phyloP scores from a whole-genome alignment of 371 early-diverging fungal genomes.

The Dichotomocladium elegans region DNA sequence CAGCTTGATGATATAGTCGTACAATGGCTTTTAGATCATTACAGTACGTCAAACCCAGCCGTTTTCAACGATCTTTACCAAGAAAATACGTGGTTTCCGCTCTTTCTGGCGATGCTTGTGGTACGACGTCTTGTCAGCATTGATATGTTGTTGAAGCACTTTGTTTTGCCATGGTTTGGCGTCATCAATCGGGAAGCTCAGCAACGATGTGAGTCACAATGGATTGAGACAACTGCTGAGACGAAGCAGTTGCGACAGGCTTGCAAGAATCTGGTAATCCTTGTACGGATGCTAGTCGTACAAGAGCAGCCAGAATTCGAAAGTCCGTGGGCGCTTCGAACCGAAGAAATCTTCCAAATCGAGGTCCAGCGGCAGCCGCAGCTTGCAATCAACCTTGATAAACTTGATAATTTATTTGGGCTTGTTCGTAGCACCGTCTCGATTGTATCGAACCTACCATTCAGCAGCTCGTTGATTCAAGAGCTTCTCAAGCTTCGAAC shows the following conservation, averaged over 20 bases:
- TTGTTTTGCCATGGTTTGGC: slow-evolving; percentile 42
- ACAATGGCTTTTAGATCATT: slow-evolving; percentile 25
- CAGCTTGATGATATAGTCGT: slow-evolving; percentile 35
- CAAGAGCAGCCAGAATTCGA: slow-evolving; percentile 25
- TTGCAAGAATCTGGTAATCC: slow-evolving; percentile 43
- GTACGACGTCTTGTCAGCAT: slow-evolving; percentile 39
- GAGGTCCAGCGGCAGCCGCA: slow-evolving; percentile 27
- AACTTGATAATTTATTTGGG: slow-evolving; percentile 36
- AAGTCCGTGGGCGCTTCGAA: slow-evolving; percentile 26
- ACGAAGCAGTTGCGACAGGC: slow-evolving; percentile 34
- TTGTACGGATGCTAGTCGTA: slow-evolving; percentile 47
- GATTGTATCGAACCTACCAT: slow-evolving; percentile 35
- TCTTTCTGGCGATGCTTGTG: slow-evolving; percentile 46
- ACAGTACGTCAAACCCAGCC: slow-evolving; percentile 11
- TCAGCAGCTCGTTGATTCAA: slow-evolving; percentile 37
- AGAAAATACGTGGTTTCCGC: slow-evolving; percentile 41
- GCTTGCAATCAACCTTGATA: slow-evolving; percentile 28
- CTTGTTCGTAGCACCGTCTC: slow-evolving; percentile 30
- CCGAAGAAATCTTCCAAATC: slow-evolving; percentile 32
- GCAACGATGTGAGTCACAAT: slow-evolving; percentile 16
- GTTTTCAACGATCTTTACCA: slow-evolving; percentile 27
- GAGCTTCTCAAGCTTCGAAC: slow-evolving; percentile 35
- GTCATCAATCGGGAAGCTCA: slow-evolving; percentile 32
- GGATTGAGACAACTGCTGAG: slow-evolving; percentile 15
- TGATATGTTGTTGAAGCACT: slow-evolving; percentile 33